These are phyloP conservation scores for Termitomyces sp. DNA, from an alignment of 768 basidiomycete genomes.

Conservation along the genomic window DNA sequence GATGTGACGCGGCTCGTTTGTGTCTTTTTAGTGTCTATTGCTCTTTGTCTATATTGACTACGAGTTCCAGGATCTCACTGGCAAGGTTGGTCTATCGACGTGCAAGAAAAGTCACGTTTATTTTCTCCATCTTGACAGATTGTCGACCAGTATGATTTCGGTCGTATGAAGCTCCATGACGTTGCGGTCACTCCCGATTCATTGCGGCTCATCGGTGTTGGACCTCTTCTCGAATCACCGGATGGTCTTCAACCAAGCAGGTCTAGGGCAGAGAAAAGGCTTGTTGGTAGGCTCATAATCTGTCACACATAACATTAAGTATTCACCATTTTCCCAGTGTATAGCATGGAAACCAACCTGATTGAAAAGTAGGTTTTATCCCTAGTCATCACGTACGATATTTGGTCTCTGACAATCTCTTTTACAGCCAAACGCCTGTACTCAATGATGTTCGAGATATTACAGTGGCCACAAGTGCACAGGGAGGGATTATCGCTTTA, in stretches of 20 bases:
- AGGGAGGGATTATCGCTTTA: constrained; percentile 50
- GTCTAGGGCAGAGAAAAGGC: constrained; percentile 66
- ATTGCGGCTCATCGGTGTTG: constrained; percentile 60
- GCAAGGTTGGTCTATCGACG: constrained; percentile 34
- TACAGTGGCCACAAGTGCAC: constrained; percentile 46
- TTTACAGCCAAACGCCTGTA: constrained; percentile 59
- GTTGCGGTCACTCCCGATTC: constrained; percentile 66
- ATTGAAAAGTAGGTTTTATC: constrained; percentile 54
- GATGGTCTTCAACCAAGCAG: constrained; percentile 63
- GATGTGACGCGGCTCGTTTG: constrained; percentile 55
- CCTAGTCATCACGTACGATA: neutral
- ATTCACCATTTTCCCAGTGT: constrained; percentile 34
- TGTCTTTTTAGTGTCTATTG: neutral
- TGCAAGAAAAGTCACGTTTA: neutral
- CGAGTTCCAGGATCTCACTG: constrained; percentile 44
- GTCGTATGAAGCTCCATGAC: constrained; percentile 60
- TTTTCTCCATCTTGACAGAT: constrained; percentile 26
- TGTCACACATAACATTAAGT: neutral
- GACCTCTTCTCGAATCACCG: constrained; percentile 57
- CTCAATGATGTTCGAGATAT: constrained; percentile 71
- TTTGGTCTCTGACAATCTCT: constrained; percentile 2
- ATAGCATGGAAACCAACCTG: constrained; percentile 57
- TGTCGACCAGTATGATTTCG: constrained; percentile 52
- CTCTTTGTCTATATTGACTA: constrained; percentile 5
- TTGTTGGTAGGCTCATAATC: constrained; percentile 45